These are phyloP conservation scores for Trypanosoma lewisi DNA, from an alignment of 208 protist species.

Conservation along the genomic window DNA sequence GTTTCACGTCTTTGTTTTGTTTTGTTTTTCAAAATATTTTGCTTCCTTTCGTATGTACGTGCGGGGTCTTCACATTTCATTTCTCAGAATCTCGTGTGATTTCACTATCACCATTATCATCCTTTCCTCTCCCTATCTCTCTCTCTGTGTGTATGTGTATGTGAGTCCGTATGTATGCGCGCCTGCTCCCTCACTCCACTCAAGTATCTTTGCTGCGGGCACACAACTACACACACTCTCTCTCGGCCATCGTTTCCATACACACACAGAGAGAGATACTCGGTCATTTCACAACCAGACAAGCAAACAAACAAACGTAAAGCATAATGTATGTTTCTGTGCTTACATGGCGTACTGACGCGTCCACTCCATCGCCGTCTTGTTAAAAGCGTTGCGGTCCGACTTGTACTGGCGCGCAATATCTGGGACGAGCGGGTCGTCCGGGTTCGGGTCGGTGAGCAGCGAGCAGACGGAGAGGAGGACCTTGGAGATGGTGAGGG, in stretches of 20 bases:
- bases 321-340: neutral
- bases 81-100: too few relatives aligned
- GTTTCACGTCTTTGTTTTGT: neutral
- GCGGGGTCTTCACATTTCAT: neutral
- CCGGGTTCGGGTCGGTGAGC: slow-evolving; percentile 99
- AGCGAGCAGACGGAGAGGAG: slow-evolving; percentile 98
- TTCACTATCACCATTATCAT: too few relatives aligned
- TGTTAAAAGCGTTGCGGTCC: slow-evolving; percentile 88
- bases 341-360: slow-evolving; percentile 52
- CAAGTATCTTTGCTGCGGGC: too few relatives aligned
- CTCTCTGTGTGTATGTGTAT: too few relatives aligned
- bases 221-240: too few relatives aligned
- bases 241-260: too few relatives aligned
- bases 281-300: too few relatives aligned
- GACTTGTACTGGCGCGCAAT: slow-evolving; percentile 97
- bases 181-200: too few relatives aligned
- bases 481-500: slow-evolving; percentile 98
- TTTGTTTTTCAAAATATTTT: slow-evolving; percentile 3
- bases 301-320: neutral
- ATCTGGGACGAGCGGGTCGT: slow-evolving; percentile 98
- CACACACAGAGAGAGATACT: too few relatives aligned
- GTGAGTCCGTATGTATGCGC: too few relatives aligned
- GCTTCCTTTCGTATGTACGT: slow-evolving; percentile 7
- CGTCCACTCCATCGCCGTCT: slow-evolving; percentile 94
- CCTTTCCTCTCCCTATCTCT: too few relatives aligned